Base-by-base conservation (phyloP, 139 green algal genomes). In the Haematococcus sp. region DNA sequence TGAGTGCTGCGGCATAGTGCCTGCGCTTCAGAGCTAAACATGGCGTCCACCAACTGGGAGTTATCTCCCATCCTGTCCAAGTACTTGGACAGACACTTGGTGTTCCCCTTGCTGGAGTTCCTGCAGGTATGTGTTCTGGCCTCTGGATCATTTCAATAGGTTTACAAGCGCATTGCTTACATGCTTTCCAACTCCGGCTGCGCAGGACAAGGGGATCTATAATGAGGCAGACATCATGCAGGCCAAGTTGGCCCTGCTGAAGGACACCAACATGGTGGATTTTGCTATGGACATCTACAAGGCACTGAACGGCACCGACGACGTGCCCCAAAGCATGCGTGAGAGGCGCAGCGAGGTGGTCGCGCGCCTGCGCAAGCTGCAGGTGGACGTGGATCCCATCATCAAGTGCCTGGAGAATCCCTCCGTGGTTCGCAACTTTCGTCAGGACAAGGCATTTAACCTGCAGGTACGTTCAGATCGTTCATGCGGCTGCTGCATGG, bases 241-340 rank as follows among this genome's bases (percentile, higher is more conserved):
- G 44, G 90, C 87, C n/a, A 98, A 99, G 88, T 89, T 99, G 56
- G 90, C 93, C 32, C 87, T 99, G 63, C 87, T 99, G 31, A 78
- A 90, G 43, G 93, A 95, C 52, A 99, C 95, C 17, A 98, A 99
- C 87, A 99, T 99, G 96, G 91, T 98, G 23, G 87, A 91, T 87
- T 98, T 97, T 75, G 93, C 94, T 1, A 96, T 97, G 88, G 96
- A 99, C 63, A 97, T 98, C 74, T 89, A 97, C 81, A 94, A 96
- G 76, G 74, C 81, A 23, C 83, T 98, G 7, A 84, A 98, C 73
- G 73, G 86, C 46, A 92, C 84, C 0, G 86, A 91, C 0, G 87
- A 94, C 32, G 86, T 89, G 33, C 88, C 89, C 5, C 71, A 77
- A 49, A 58, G 74, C 5, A 88, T 94, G 85, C 79, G 83, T 74